Evolutionary conservation across 2,329 filamentous ascomycete genomes (phyloP), one percentile per base, ranked within the genome.

Genomic region (Bisporella sp.): DNA sequence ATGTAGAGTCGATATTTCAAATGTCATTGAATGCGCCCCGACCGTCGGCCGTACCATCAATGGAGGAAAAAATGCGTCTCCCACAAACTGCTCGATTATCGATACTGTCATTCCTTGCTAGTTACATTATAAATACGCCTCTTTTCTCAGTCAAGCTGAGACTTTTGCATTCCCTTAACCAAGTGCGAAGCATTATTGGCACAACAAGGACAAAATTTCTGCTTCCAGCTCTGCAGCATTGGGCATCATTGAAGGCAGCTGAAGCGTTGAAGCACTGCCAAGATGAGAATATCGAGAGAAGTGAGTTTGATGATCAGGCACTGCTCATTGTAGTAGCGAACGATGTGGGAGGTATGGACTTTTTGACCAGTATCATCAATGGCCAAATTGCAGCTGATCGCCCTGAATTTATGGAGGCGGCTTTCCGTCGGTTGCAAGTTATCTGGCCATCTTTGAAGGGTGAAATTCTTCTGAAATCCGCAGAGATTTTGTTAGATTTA

Each of bases 381-480:
- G 71, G 71, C 13, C 68, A 68, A 5, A 55, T 71, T 8, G 68
- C 59, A 69, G 60, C 70, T 67, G 56, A 66, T 69, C 55, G 77
- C 71, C 47, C 70, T 70, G 31, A 56, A n/a, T 74, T 95, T 41
- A 70, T 84, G 12, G 71, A 73, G 28, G 77, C 81, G 32, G 78
- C 84, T 29, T 92, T 95, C 63, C 71, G 75, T 41, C 82, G 85
- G 37, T 72, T 96, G 28, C 76, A 78, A 51, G 74, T 79, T 52
- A 78, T 92, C 54, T 96, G 90, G 89, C 66, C 79, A 3, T 76
- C 74, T 0, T 78, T 91, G 71, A 89, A 87, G 64, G 72, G 76
- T 5, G 78, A 84, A 9, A 69, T 76, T 21, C 82, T 79, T 60
- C 72, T 77, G 13, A 70, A 76, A 7, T 73, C 82, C 21, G 83